These are phyloP conservation scores for Brassica carinata DNA, from an alignment of 345 rosid genomes.

Conservation along the genomic window DNA sequence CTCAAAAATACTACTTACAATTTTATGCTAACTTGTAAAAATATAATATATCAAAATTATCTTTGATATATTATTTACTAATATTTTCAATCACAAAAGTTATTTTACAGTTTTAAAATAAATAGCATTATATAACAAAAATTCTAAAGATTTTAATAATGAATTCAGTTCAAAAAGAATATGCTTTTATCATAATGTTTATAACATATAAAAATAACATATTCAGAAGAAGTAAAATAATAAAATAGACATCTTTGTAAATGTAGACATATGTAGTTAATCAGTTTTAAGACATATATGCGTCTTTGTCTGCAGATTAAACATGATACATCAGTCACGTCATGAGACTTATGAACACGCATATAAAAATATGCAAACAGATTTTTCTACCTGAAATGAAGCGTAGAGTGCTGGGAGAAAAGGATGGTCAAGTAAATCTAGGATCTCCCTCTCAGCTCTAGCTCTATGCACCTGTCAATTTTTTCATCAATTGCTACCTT, in stretches of 20 bases:
- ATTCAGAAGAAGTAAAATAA: too few relatives aligned
- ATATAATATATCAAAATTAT: too few relatives aligned
- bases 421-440: constrained; percentile 95
- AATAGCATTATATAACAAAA: too few relatives aligned
- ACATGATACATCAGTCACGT: constrained; percentile 19
- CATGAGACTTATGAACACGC: not conserved
- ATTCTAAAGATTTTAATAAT: too few relatives aligned
- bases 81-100: not conserved
- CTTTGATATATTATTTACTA: too few relatives aligned
- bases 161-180: not conserved
- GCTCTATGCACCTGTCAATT: constrained; percentile 87
- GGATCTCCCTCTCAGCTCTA: constrained; percentile 93
- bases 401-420: constrained; percentile 97
- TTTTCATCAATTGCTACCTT: not conserved
- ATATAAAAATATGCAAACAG: not conserved
- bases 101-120: not conserved
- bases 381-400: constrained; percentile 77
- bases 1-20: not conserved
- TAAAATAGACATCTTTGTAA: too few relatives aligned
- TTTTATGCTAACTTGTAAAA: not conserved
- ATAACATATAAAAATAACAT: too few relatives aligned
- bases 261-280: too few relatives aligned
- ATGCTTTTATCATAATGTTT: too few relatives aligned
- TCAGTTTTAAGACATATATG: constrained; percentile 63
- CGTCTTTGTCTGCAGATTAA: constrained; percentile 76